Evolutionary conservation across 768 basidiomycete species (phyloP), one percentile per base, ranked within the genome.

Genomic region (Piloderma croceum): DNA sequence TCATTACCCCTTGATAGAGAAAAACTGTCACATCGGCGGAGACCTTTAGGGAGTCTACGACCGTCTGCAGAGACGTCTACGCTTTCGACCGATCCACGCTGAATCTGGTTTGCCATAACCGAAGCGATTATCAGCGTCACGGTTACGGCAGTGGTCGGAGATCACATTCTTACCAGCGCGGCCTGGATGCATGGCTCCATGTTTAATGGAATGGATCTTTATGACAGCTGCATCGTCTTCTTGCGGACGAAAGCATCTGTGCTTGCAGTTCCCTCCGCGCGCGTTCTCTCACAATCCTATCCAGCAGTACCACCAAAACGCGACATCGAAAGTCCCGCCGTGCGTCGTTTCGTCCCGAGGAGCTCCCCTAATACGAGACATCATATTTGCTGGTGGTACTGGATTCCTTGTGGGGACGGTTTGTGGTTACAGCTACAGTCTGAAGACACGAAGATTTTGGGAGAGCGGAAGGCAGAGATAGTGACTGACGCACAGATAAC

Each of bases 201-300:
- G 11, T 35, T 43, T n/a, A 49, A 43, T 6, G 41, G 49, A 1
- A 58, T 53, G 43, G 53, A 56, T 23, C 34, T 58, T 4, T 58
- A 60, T 43, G 57, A 60, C 43, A 48, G 52, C 38, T 58, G 58
- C 41, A 44, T 60, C 31, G 44, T 58, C 29, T 21, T 53, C 31
- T 41, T 60, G 18, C 20, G 36, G 12, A 27, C 39, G 9, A 15
- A 18, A 38, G 3, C 24, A 29, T 12, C 39, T 24, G 17, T 33
- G 37, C 6, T 23, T 54, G 12, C 45, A 5, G 38, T 57, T 19
- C 55, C 55, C 13, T 38, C 53, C 10, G 48, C 36, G 11, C 50
- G 55, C 13, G 40, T 47, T 6, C 39, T 53, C 10, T 42, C 38
- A 38, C 22, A 38, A 23, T 5, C 24, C 13, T 31, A 36, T 2